A percentile compares a stretch with the other conserved stretches of the same genome.
phyloP scores from a whole-genome alignment of 495 filamentous ascomycete species.

The Bathelium albidoporum region DNA sequence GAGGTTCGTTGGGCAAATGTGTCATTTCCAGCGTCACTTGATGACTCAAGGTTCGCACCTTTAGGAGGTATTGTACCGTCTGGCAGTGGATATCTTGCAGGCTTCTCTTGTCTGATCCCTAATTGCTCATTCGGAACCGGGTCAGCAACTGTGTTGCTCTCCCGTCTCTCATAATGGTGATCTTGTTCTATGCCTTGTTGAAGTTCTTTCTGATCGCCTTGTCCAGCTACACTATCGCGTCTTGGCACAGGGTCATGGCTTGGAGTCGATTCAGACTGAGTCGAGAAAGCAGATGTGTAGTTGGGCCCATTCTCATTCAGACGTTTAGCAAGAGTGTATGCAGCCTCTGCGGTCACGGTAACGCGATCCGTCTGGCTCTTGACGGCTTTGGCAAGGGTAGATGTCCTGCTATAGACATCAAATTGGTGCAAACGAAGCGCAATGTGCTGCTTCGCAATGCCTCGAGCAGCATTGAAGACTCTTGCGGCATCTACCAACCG shows the following conservation, averaged over 20 bases:
- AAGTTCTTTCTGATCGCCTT: constrained; percentile 4
- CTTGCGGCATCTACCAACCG: constrained; percentile 70
- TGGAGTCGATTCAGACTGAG: not conserved
- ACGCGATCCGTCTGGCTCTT: constrained; percentile 54
- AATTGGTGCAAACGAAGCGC: constrained; percentile 66
- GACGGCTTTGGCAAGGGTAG: constrained; percentile 59
- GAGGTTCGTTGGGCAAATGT: constrained; percentile 14
- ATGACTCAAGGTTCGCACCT: constrained; percentile 7
- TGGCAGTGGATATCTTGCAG: constrained; percentile 31
- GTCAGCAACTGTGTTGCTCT: constrained; percentile 23
- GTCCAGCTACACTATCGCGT: constrained; percentile 15
- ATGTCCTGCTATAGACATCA: constrained; percentile 66
- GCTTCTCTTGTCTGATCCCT: constrained; percentile 35
- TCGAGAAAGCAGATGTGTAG: constrained; percentile 3
- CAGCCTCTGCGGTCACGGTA: constrained; percentile 54
- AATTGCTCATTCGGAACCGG: constrained; percentile 25
- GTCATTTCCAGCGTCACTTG: constrained; percentile 15
- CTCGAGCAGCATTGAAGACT: constrained; percentile 64
- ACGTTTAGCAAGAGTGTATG: constrained; percentile 46
- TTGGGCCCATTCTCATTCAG: constrained; percentile 40
- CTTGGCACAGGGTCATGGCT: constrained; percentile 17
- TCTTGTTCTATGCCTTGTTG: constrained; percentile 36
- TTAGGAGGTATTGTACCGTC: constrained; percentile 36
- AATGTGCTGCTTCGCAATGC: constrained; percentile 70
- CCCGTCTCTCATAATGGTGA: constrained; percentile 34